Evolutionary conservation across 352 stramenopile species (phyloP), one percentile per base, ranked within the genome.

Genomic region (Phytopythium kandeliae): DNA sequence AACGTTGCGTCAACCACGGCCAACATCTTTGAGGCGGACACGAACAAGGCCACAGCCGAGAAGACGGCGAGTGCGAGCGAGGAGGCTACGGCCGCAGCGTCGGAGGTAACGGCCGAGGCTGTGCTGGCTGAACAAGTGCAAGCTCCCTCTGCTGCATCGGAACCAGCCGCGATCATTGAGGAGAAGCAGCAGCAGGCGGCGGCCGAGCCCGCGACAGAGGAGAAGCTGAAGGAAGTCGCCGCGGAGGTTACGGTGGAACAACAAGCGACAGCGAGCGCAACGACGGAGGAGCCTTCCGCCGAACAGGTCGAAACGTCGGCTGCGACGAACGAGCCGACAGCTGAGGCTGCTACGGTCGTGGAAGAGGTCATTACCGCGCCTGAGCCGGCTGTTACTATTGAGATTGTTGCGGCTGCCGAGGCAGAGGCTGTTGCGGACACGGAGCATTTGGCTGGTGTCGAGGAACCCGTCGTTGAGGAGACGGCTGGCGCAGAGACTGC

Each of bases 1-100:
- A 71, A 63, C 37, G 31, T 71, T 15, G 55, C 58, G 41, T 74
- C 65, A 10, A 56, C 36, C 2, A 45, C 34, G 9, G 21, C 22
- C 25, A 46, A 54, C 48, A 43, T 43, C 9, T 43, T 43, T 19
- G n/a, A 43, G 19, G 16, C n/a, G 37, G 9, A n/a, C 37, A 26
- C 37, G 13, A 13, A 8, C 43, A 17, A 42, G 36, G 16, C 30
- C 30, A 13, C 34, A 7, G 13, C 34, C 34, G 30, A 35, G 4
- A 8, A 35, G 30, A 17, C 16, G n/a, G 15, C 34, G 24, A 22
- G 25, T 28, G 40, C 25, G 44, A 31, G 30, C 30, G 35, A 25
- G 31, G 45, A 36, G 17, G 33, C 30, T 10, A 30, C 22, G 13
- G 16, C 31, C 28, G n/a, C 28, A 31, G 28, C 28, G 28, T 31